Conservation (phyloP, 1,139 yeast genomes). For the Blastobotrys illinoisensis region DNA sequence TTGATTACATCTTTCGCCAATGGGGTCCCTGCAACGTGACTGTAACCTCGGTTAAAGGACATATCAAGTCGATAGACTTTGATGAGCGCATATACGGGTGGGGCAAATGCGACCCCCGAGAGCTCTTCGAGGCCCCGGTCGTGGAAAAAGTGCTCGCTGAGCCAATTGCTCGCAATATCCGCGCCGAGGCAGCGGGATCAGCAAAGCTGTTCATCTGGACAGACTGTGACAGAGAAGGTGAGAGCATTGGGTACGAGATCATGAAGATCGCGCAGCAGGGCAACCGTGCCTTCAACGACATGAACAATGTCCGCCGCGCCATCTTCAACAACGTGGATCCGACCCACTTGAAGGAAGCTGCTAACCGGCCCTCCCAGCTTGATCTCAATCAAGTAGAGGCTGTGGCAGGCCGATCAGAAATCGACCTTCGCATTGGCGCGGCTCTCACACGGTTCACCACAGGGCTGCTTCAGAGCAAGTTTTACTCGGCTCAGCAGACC, state of each 20-base stretch:
- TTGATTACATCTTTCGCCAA: slow-evolving; percentile 54
- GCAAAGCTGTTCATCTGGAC: slow-evolving; percentile 88
- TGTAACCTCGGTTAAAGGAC: slow-evolving; percentile 92
- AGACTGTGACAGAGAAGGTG: slow-evolving; percentile 98
- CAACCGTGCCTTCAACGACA: slow-evolving; percentile 45
- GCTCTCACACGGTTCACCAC: slow-evolving; percentile 80
- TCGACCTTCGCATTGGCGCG: slow-evolving; percentile 85
- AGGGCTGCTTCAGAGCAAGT: slow-evolving; percentile 36
- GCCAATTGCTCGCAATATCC: slow-evolving; percentile 64
- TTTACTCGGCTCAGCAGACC: neutral
- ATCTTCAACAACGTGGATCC: slow-evolving; percentile 83
- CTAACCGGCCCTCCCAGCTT: slow-evolving; percentile 55
- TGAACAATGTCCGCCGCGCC: slow-evolving; percentile 56
- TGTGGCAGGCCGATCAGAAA: slow-evolving; percentile 76
- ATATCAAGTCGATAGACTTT: slow-evolving; percentile 63
- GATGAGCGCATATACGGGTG: slow-evolving; percentile 48
- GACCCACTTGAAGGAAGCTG: slow-evolving; percentile 69
- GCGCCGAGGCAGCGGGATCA: slow-evolving; percentile 55
- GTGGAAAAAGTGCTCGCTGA: slow-evolving; percentile 36
- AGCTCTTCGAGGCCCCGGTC: slow-evolving; percentile 46
- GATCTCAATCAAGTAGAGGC: slow-evolving; percentile 75
- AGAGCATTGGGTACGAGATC: slow-evolving; percentile 87
- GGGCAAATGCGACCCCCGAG: slow-evolving; percentile 63
- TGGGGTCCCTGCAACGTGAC: slow-evolving; percentile 73
- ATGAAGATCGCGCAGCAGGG: slow-evolving; percentile 55